Evolutionary conservation across 2,329 filamentous ascomycete species (phyloP), one percentile per base, ranked within the genome.

Genomic region (Fusarium sp.): DNA sequence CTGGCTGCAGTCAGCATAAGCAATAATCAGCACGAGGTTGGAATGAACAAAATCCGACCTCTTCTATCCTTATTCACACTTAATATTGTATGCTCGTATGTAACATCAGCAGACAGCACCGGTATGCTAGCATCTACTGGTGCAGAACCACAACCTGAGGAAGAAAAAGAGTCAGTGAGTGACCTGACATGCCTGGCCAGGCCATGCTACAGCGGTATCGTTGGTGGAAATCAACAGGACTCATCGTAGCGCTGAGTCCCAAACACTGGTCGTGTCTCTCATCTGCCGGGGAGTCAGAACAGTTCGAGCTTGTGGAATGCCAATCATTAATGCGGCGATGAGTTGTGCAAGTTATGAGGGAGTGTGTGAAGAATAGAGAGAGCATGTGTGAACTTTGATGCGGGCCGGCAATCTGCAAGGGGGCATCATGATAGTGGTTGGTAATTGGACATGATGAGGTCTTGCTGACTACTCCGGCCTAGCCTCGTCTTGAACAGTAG

Each of bases 181-280:
- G 41, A 46, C 63, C 65, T 67, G 49, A 46, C 57, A 54, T 58
- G 47, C 51, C 44, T 32, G 11, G 48, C 15, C 32, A 53, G 46
- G 41, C 56, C 24, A 51, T 55, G 30, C 46, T 47, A 50, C 67
- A 44, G 44, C 56, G 64, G 57, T 39, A 56, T 52, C 48, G 65
- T 66, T 56, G 62, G 64, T 66, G 61, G 54, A 59, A 63, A 59
- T 65, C 41, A 45, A 55, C 43, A 55, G 65, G 41, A 50, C 33
- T 47, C 54, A 57, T 72, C 52, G 69, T 72, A 73, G 71, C 68
- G 70, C 59, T 55, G 24, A 59, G 45, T 70, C 60, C 67, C 55
- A 73, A 73, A 72, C 69, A 59, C 63, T 71, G 47, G 64, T 43
- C 48, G 50, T 69, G 67, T 72, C 67, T 65, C 70, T 71, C 64